A percentile compares a stretch with the other conserved stretches of the same genome.
These are phyloP conservation scores for Diaporthe humulicola DNA, from an alignment of 2,329 filamentous ascomycete species.

Conservation along the genomic window DNA sequence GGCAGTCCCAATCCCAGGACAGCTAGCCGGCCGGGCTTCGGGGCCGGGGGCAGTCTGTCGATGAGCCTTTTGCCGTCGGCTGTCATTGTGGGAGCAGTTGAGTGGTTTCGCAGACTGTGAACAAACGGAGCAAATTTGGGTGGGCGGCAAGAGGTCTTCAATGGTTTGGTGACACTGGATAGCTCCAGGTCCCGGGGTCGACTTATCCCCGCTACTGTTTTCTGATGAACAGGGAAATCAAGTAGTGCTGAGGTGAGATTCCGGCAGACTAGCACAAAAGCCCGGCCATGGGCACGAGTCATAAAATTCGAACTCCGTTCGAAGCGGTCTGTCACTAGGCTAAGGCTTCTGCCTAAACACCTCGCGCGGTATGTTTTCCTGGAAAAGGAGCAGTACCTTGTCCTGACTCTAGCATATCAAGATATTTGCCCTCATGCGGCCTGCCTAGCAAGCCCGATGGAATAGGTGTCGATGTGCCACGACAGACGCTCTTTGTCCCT, in stretches of 20 bases:
- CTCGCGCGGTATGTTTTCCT: rapidly evolving
- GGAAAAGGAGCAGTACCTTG: no score
- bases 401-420: no score
- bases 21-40: not conserved
- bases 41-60: not conserved
- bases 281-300: not conserved
- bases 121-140: not conserved
- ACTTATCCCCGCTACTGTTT: not conserved
- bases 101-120: not conserved
- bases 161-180: not conserved
- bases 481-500: no score
- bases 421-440: no score
- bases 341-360: not conserved
- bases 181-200: not conserved
- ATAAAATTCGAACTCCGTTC: not conserved
- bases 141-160: no score
- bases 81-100: not conserved
- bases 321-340: no score
- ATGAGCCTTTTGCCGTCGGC: not conserved
- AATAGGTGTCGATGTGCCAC: no score
- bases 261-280: not conserved
- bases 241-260: slow-evolving; percentile 21
- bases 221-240: not conserved
- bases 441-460: no score
- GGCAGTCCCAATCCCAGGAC: not conserved